Evolutionary conservation across 164 flowering plant species (phyloP).

Genomic region (Stephania cephalantha): DNA sequence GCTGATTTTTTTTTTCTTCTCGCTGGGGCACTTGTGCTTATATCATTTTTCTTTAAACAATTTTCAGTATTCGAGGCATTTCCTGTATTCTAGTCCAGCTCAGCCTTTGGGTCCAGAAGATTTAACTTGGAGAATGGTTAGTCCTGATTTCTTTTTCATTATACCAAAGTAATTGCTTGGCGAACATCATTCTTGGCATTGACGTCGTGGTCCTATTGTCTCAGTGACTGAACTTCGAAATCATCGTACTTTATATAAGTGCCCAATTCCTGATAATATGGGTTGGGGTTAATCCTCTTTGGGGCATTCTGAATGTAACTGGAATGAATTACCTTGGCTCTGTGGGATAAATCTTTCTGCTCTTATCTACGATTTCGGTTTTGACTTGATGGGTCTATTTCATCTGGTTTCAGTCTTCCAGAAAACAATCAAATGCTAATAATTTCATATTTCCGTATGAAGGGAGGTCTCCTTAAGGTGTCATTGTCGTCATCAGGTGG

Average conservation of each 20-base stretch:
- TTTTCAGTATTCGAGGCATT: constrained; percentile 76
- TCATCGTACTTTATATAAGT: not conserved
- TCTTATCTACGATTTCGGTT: not conserved
- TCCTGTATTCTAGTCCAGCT: constrained; percentile 83
- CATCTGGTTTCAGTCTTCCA: not conserved
- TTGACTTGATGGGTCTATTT: not conserved
- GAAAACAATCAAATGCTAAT: no score
- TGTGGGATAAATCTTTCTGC: not conserved
- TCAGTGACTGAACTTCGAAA: not conserved
- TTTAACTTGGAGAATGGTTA: constrained; percentile 92
- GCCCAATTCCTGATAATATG: not conserved
- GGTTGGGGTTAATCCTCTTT: not conserved
- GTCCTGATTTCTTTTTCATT: constrained; percentile 13
- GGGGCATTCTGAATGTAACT: not conserved
- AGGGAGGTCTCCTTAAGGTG: no score
- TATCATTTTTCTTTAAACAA: not conserved
- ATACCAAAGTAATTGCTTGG: not conserved
- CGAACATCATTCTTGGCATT: not conserved
- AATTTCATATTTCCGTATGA: no score
- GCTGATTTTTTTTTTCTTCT: no score
- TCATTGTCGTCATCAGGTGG: not conserved
- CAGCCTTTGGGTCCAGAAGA: constrained; percentile 91
- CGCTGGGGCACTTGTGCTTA: not conserved
- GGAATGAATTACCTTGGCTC: not conserved
- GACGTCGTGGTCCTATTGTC: not conserved